These are phyloP conservation scores for Nothophoma quercina DNA, from an alignment of 2,329 filamentous ascomycete species.

Conservation along the genomic window DNA sequence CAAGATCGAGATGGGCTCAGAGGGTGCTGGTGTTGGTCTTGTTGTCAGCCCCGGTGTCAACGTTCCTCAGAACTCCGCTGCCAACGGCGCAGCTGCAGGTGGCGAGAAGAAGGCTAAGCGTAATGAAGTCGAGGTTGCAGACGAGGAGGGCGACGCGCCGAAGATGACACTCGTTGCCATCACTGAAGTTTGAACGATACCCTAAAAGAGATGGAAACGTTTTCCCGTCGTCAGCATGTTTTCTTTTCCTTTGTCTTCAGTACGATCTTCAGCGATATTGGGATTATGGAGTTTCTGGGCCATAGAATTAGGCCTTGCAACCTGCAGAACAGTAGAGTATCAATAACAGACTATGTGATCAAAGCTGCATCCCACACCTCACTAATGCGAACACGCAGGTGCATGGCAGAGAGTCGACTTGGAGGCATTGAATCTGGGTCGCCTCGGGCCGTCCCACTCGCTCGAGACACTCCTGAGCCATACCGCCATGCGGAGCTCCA, in stretches of 20 bases:
- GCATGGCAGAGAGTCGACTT: background rate
- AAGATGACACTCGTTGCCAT: slow-evolving; percentile 52
- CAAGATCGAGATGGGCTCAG: slow-evolving; percentile 59
- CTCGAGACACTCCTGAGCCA: background rate
- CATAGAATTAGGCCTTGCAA: background rate
- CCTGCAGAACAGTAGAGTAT: background rate
- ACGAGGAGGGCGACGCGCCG: slow-evolving; percentile 40
- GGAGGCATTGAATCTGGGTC: background rate
- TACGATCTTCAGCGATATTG: slow-evolving; percentile 10
- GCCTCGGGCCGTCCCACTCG: slow-evolving; percentile 9
- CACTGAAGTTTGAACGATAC: slow-evolving; percentile 43
- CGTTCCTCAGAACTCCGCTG: slow-evolving; percentile 48
- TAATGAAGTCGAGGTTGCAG: slow-evolving; percentile 42
- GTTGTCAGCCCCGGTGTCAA: slow-evolving; percentile 50
- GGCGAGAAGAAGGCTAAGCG: slow-evolving; percentile 33
- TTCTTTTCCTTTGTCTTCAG: slow-evolving; percentile 11
- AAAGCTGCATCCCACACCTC: background rate
- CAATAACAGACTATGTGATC: slow-evolving; percentile 10
- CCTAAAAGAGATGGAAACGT: slow-evolving; percentile 2
- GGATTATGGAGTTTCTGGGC: slow-evolving; percentile 6
- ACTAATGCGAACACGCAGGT: background rate
- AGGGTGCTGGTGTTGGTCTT: slow-evolving; percentile 53
- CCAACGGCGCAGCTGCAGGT: slow-evolving; percentile 37
- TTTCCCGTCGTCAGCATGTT: background rate
- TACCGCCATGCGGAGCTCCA: slow-evolving; percentile 6